Conservation (phyloP, 441 rosid species). For the Flueggea neowawraea region DNA sequence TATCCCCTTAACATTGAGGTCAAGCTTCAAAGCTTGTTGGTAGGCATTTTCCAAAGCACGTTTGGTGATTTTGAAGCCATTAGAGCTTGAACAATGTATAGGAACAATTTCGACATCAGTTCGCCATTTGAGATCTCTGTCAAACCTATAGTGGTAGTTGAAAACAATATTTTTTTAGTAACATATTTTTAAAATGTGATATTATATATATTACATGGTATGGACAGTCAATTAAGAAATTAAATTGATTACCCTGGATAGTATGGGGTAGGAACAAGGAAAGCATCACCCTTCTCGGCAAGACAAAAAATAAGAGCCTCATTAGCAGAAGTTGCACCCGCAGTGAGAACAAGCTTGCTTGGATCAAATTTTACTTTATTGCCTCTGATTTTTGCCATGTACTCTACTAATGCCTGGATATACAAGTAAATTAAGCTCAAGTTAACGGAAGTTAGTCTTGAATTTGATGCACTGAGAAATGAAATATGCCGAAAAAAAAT, state of each 20-base stretch:
- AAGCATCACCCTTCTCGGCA: conserved; percentile 78
- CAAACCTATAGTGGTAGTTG: conserved; percentile 50
- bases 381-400: conserved; percentile 81
- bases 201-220: not conserved
- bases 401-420: conserved; percentile 64
- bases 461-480: too few species aligned
- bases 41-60: conserved; percentile 68
- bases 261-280: conserved; percentile 91
- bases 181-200: not conserved
- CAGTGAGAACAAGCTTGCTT: conserved; percentile 66
- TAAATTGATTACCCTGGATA: conserved; percentile 96
- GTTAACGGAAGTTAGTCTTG: too few species aligned
- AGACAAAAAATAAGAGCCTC: conserved; percentile 91
- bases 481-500: too few species aligned
- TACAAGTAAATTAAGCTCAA: too few species aligned
- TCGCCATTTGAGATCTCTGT: conserved; percentile 96
- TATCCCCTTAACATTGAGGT: conserved; percentile 54
- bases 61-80: conserved; percentile 69
- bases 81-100: conserved; percentile 70
- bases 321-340: conserved; percentile 95
- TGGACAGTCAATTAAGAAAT: not conserved
- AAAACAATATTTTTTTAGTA: conserved; percentile 11
- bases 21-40: conserved; percentile 46
- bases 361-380: conserved; percentile 75
- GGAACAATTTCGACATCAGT: conserved; percentile 87